Evolutionary conservation across 2,329 filamentous ascomycete species (phyloP).

Genomic region (Paraphoma chrysanthemicola): DNA sequence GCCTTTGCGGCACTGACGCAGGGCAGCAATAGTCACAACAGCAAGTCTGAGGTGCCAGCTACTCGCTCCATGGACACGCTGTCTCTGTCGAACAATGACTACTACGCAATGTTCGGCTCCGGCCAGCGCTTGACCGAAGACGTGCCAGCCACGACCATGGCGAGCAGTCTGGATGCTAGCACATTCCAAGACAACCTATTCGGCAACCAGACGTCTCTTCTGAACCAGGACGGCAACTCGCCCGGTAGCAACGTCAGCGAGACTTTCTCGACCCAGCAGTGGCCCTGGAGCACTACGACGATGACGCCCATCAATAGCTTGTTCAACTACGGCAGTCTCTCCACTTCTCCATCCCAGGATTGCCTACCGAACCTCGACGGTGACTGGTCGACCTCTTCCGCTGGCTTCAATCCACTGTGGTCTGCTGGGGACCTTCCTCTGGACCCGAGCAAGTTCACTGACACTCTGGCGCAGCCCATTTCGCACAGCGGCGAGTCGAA

Average conservation of each 20-base stretch:
- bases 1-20: slow-evolving; percentile 37
- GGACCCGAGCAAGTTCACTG: slow-evolving; percentile 45
- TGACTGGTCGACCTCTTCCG: slow-evolving; percentile 45
- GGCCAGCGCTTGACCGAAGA: slow-evolving; percentile 35
- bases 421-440: slow-evolving; percentile 50
- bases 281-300: slow-evolving; percentile 40
- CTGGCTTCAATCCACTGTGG: slow-evolving; percentile 46
- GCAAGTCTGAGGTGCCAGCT: slow-evolving; percentile 27
- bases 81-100: slow-evolving; percentile 47
- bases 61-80: slow-evolving; percentile 45
- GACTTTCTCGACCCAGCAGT: slow-evolving; percentile 38
- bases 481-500: slow-evolving; percentile 52
- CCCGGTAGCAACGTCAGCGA: slow-evolving; percentile 45
- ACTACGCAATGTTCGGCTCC: slow-evolving; percentile 45
- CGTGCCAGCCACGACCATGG: slow-evolving; percentile 34
- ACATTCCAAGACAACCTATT: slow-evolving; percentile 39
- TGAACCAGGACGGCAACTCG: slow-evolving; percentile 40
- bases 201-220: slow-evolving; percentile 27
- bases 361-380: slow-evolving; percentile 43
- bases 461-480: slow-evolving; percentile 45
- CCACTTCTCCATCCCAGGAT: slow-evolving; percentile 49
- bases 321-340: slow-evolving; percentile 44
- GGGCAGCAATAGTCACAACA: slow-evolving; percentile 29
- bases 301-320: slow-evolving; percentile 35
- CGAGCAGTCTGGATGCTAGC: slow-evolving; percentile 37